Conservation (phyloP, 1,284 basidiomycete genomes). For the Gymnopus androsaceus region DNA sequence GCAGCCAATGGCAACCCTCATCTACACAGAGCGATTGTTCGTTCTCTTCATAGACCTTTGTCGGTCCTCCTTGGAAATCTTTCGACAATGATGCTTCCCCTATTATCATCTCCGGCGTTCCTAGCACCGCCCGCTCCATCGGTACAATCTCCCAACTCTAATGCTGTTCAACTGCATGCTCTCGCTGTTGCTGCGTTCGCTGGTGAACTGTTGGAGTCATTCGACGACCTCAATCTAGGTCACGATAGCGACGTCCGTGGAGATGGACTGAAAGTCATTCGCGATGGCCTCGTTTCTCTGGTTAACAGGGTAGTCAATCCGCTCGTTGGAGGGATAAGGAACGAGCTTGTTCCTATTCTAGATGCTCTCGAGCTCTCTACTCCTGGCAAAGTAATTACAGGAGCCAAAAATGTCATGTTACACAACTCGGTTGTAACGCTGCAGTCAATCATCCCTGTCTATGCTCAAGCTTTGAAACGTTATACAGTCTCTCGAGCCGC, state of each 20-base stretch:
- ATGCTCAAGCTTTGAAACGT: slow-evolving; percentile 57
- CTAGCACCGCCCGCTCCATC: slow-evolving; percentile 52
- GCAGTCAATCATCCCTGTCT: slow-evolving; percentile 59
- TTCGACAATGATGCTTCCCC: slow-evolving; percentile 62
- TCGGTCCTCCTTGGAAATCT: slow-evolving; percentile 72
- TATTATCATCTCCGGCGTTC: slow-evolving; percentile 67
- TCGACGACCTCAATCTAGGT: slow-evolving; percentile 65
- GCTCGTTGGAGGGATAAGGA: slow-evolving; percentile 60
- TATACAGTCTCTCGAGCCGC: slow-evolving; percentile 54
- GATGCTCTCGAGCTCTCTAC: slow-evolving; percentile 55
- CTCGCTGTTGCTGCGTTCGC: slow-evolving; percentile 66
- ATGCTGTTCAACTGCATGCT: slow-evolving; percentile 71
- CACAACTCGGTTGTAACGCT: slow-evolving; percentile 65
- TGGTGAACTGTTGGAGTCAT: slow-evolving; percentile 68
- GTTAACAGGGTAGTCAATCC: slow-evolving; percentile 67
- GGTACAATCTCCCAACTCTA: slow-evolving; percentile 51
- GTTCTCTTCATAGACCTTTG: slow-evolving; percentile 72
- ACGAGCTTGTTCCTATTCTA: slow-evolving; percentile 59
- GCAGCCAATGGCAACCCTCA: slow-evolving; percentile 63
- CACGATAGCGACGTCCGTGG: slow-evolving; percentile 59
- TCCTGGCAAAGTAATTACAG: slow-evolving; percentile 35
- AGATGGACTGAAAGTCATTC: slow-evolving; percentile 64
- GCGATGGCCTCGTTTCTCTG: slow-evolving; percentile 67
- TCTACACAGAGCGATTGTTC: slow-evolving; percentile 67
- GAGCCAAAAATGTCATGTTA: slow-evolving; percentile 39